Evolutionary conservation across 352 stramenopile species (phyloP), one percentile per base, ranked within the genome.

Genomic region (Elongisporangium senticosum): DNA sequence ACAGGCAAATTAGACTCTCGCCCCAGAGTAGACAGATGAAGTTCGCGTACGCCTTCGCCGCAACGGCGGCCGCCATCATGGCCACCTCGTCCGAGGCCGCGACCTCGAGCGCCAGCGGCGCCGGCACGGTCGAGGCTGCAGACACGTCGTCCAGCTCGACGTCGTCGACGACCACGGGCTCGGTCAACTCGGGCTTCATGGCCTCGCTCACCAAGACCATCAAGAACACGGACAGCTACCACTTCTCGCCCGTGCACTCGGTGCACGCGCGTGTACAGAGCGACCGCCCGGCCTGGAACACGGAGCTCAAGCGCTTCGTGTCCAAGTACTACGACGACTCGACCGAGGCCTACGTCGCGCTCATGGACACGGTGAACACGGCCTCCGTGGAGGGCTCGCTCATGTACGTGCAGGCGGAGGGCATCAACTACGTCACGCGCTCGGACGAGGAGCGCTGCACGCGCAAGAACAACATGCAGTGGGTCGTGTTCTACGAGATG

Each of bases 391-490:
- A 93, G 56, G 86, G 86, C 15, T 75, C 83, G 37, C 79, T 96
- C 40, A 94, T 93, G 83, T 96, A 93, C 69, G 79, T 96, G 28
- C 84, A 94, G 64, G 81, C 84, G 5, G 86, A 95, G 59, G 71
- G 80, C 43, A 93, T 95, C 69, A 92, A 95, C 72, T 82, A 87
- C 67, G 67, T 75, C 48, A 82, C 79, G 49, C 79, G 83, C 51
- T 72, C 65, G n/a, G 66, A 65, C 2, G 71, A 82, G 49, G 66
- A 72, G 39, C 74, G 70, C 11, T 96, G 87, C 66, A 63, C 61
- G 53, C 83, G 84, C 56, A 96, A 96, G 78, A 92, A 90, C 67
- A 72, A 83, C 15, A 88, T 90, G 65, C 61, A 77, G 49, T 86
- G 89, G 64, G 61, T 96, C 33, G 83, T 95, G 13, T 90, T 96